Conservation (phyloP, 805 yeast species). For the Lachancea sp. region DNA sequence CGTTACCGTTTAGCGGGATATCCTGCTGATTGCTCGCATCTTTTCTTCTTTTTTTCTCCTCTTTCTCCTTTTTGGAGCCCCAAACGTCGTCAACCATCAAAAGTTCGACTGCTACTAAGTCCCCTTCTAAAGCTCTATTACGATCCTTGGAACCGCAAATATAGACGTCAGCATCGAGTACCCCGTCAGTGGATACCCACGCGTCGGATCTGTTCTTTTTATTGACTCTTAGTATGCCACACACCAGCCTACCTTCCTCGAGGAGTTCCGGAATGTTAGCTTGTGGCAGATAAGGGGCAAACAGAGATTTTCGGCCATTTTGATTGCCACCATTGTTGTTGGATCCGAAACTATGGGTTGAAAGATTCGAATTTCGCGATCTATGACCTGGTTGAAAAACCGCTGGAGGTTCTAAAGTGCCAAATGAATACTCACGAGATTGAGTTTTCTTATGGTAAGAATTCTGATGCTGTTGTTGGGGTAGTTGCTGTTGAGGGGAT, state of each 20-base stretch:
- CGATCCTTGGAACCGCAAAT: conserved; percentile 98
- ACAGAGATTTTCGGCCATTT: conserved; percentile 65
- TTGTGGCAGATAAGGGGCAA: conserved; percentile 95
- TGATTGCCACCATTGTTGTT: conserved; percentile 36
- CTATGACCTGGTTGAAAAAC: conserved; percentile 74
- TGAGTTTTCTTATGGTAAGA: conserved; percentile 28
- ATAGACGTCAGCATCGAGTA: conserved; percentile 92
- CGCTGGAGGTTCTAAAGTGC: conserved; percentile 32
- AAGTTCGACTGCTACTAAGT: conserved; percentile 90
- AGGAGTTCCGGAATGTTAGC: conserved; percentile 84
- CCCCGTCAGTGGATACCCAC: conserved; percentile 94
- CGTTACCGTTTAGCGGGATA: conserved; percentile 39
- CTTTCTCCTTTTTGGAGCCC: conserved; percentile 94
- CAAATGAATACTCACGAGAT: conserved; percentile 25
- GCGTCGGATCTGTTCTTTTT: conserved; percentile 97
- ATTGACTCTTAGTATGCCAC: conserved; percentile 89
- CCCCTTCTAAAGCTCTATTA: conserved; percentile 95
- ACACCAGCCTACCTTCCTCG: conserved; percentile 83
- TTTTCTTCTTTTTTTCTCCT: conserved; percentile 90
- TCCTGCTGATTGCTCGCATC: conserved; percentile 42
- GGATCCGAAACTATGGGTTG: conserved; percentile 44
- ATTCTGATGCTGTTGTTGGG: conserved; percentile 35
- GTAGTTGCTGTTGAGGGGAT: conserved; percentile 35
- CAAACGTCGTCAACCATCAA: conserved; percentile 96
- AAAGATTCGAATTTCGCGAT: conserved; percentile 62